Percentiles rank a stretch among this genome's conserved stretches.
Conservation (phyloP, 257 asterid species). For the Striga asiatica region DNA sequence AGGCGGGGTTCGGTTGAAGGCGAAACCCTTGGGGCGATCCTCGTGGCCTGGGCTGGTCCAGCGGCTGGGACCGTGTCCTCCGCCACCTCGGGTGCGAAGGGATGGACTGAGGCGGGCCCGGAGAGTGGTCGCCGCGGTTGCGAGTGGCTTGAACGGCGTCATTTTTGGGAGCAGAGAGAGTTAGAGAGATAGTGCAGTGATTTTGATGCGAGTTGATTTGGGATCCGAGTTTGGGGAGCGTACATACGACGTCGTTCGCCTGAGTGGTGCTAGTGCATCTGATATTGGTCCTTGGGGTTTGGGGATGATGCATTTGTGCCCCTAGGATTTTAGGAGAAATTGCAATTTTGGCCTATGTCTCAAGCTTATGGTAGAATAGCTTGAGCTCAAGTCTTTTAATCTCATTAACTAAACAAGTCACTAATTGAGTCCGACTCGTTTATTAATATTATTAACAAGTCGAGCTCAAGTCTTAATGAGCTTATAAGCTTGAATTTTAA, state of each 20-base stretch:
- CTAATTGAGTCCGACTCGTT: no score
- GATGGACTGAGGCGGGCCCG: conserved; percentile 43
- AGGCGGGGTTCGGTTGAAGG: conserved; percentile 48
- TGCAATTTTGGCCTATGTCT: neutral
- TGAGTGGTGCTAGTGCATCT: neutral
- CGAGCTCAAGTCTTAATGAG: no score
- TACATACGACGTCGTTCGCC: neutral
- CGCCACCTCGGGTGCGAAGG: conserved; percentile 51
- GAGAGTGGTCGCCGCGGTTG: conserved; percentile 45
- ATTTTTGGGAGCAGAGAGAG: conserved; percentile 7
- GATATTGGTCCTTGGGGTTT: neutral
- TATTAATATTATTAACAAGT: no score
- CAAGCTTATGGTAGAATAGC: no score
- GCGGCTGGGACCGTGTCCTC: conserved; percentile 48
- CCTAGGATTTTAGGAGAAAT: neutral
- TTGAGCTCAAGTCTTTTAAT: no score
- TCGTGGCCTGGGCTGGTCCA: conserved; percentile 85
- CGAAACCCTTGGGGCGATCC: conserved; percentile 56
- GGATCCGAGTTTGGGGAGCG: neutral
- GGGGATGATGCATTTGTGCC: neutral
- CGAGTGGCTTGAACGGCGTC: conserved; percentile 49
- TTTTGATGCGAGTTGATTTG: neutral
- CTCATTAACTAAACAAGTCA: no score
- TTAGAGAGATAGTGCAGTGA: neutral
- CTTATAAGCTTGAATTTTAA: no score